phyloP scores from a whole-genome alignment of 768 basidiomycete species.

The Podaxis rugospora region DNA sequence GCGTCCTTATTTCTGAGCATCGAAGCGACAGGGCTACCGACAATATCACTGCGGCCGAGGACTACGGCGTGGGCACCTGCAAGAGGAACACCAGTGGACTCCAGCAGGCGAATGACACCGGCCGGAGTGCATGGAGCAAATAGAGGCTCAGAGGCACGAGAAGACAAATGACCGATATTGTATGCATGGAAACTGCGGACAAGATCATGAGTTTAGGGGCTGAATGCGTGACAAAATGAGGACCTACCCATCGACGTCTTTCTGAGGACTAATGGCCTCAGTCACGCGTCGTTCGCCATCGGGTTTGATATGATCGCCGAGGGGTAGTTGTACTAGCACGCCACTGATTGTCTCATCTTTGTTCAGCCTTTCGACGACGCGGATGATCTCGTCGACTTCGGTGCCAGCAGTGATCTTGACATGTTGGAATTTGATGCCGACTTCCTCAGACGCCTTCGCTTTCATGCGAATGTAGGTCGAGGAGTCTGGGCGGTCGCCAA shows the following conservation, averaged over 20 bases:
- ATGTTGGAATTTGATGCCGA: slow-evolving; percentile 85
- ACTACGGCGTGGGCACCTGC: slow-evolving; percentile 84
- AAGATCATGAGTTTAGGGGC: not conserved
- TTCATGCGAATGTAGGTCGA: slow-evolving; percentile 96
- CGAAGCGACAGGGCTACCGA: slow-evolving; percentile 91
- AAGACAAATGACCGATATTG: slow-evolving; percentile 94
- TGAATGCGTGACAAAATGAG: not conserved
- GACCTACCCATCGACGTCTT: slow-evolving; percentile 94
- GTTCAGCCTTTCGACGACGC: slow-evolving; percentile 78
- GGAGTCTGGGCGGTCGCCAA: slow-evolving; percentile 89
- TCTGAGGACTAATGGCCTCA: slow-evolving; percentile 90
- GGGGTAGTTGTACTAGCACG: slow-evolving; percentile 92
- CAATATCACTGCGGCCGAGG: slow-evolving; percentile 95
- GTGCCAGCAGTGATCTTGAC: slow-evolving; percentile 65
- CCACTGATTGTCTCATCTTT: slow-evolving; percentile 78
- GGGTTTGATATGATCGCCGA: slow-evolving; percentile 74
- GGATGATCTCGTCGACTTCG: slow-evolving; percentile 72
- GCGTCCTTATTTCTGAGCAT: slow-evolving; percentile 89
- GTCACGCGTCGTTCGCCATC: slow-evolving; percentile 89
- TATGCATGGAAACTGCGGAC: slow-evolving; percentile 86
- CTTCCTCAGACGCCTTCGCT: slow-evolving; percentile 89
- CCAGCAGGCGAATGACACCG: slow-evolving; percentile 86
- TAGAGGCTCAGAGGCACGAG: slow-evolving; percentile 82
- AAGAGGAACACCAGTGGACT: slow-evolving; percentile 76
- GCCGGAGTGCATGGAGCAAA: slow-evolving; percentile 96